phyloP scores from a whole-genome alignment of 1,284 basidiomycete species.

The Tilletiopsis washingtonensis region DNA sequence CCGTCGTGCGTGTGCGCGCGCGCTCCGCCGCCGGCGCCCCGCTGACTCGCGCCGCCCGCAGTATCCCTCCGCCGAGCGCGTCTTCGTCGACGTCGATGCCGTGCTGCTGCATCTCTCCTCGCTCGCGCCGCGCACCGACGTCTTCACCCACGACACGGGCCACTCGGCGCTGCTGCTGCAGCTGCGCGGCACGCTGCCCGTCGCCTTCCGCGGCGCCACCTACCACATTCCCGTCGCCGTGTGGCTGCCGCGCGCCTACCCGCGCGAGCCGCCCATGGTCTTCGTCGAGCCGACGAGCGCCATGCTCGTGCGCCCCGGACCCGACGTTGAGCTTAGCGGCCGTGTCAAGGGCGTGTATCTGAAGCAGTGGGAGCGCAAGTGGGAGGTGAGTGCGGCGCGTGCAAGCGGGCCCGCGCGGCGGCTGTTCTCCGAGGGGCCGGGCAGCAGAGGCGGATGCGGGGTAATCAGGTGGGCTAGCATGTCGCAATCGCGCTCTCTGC shows the following conservation, averaged over 20 bases:
- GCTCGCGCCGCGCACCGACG: conserved; percentile 78
- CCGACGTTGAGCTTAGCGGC: conserved; percentile 77
- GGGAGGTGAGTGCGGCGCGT: conserved; percentile 60
- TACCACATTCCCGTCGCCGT: conserved; percentile 92
- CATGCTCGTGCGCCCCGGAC: conserved; percentile 76
- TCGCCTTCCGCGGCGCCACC: conserved; percentile 63
- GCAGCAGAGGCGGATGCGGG: too few relatives aligned
- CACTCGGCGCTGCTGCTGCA: conserved; percentile 82
- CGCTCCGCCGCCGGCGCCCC: neutral
- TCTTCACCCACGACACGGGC: conserved; percentile 93
- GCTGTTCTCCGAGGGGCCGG: too few relatives aligned
- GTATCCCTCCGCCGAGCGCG: conserved; percentile 59
- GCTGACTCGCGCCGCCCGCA: conserved; percentile 44
- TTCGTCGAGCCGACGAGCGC: conserved; percentile 89
- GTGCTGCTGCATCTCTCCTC: conserved; percentile 59
- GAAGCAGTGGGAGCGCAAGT: conserved; percentile 69
- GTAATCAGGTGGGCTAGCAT: too few relatives aligned
- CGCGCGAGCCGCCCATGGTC: conserved; percentile 66
- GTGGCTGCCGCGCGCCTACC: conserved; percentile 55
- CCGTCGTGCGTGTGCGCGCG: conserved; percentile 12
- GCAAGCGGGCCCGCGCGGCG: too few relatives aligned
- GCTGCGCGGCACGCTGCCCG: conserved; percentile 82
- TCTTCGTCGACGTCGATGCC: conserved; percentile 61
- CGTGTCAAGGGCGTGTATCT: conserved; percentile 62
- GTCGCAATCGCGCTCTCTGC: too few relatives aligned